These are phyloP conservation scores for Apiospora malaysiana DNA, from an alignment of 2,329 filamentous ascomycete species.

Conservation along the genomic window DNA sequence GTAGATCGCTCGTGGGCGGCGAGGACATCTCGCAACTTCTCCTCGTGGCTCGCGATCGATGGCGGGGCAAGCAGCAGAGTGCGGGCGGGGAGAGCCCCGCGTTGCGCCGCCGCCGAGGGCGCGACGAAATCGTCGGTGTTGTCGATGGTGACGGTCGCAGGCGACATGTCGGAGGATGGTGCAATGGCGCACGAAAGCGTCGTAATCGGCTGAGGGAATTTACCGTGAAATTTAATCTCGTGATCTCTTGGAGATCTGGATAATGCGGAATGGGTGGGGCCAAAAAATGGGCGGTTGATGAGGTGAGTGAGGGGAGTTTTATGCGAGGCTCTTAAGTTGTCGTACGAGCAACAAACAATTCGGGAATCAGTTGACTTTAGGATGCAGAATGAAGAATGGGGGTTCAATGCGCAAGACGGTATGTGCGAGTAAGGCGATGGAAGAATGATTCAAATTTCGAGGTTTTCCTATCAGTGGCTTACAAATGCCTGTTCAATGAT, in stretches of 20 bases:
- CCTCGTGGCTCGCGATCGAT: slow-evolving; percentile 84
- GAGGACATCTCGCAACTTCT: slow-evolving; percentile 74
- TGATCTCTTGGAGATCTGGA: slow-evolving; percentile 17
- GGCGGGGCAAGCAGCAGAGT: slow-evolving; percentile 90
- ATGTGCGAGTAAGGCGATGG: slow-evolving; percentile 10
- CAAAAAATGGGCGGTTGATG: slow-evolving; percentile 16
- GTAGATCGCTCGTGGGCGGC: slow-evolving; percentile 73
- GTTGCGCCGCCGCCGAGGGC: slow-evolving; percentile 29
- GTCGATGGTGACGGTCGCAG: slow-evolving; percentile 52
- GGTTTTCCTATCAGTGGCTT: neutral
- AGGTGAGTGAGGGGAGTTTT: slow-evolving; percentile 1
- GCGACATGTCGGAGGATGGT: slow-evolving; percentile 49
- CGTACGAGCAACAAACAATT: slow-evolving; percentile 15
- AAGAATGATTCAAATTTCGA: neutral
- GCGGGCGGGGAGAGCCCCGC: slow-evolving; percentile 45
- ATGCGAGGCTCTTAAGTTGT: slow-evolving; percentile 12
- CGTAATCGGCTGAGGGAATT: slow-evolving; percentile 14
- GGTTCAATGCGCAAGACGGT: neutral
- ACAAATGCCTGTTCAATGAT: slow-evolving; percentile 23
- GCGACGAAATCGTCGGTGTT: slow-evolving; percentile 34
- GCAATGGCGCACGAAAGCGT: neutral
- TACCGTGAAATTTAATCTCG: neutral
- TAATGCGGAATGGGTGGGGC: neutral
- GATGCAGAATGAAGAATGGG: too few relatives aligned
- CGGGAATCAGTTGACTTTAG: neutral